Percentiles rank a stretch among this genome's conserved stretches.
Conservation (phyloP, 2,329 filamentous ascomycete species). For the Emmonsiellopsis sp. region DNA sequence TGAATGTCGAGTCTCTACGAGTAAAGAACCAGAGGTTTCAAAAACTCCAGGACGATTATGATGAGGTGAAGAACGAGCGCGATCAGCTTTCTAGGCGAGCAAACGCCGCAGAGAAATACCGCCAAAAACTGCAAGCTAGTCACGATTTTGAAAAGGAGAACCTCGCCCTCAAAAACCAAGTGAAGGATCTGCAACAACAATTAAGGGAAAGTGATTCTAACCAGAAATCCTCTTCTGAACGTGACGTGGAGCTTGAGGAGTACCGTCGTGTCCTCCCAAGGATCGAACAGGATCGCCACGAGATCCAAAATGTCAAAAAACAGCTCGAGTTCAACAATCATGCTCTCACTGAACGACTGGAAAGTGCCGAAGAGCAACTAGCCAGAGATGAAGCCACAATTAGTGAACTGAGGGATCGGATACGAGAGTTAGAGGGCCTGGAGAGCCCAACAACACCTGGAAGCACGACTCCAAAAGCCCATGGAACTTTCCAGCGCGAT, state of each 20-base stretch:
- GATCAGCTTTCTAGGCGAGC: conserved; percentile 39
- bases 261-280: conserved; percentile 38
- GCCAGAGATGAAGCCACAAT: conserved; percentile 34
- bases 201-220: conserved; percentile 37
- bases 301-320: conserved; percentile 40
- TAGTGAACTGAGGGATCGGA: conserved; percentile 33
- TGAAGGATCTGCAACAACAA: conserved; percentile 39
- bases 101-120: conserved; percentile 42
- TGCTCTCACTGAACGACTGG: conserved; percentile 35
- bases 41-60: conserved; percentile 41
- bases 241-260: conserved; percentile 34
- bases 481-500: conserved; percentile 33
- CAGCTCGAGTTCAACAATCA: conserved; percentile 42
- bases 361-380: conserved; percentile 35
- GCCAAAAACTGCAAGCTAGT: conserved; percentile 40
- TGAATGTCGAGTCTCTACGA: conserved; percentile 35
- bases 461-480: conserved; percentile 29
- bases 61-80: conserved; percentile 40
- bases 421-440: conserved; percentile 33
- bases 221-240: conserved; percentile 31
- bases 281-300: conserved; percentile 40
- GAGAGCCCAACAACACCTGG: conserved; percentile 31
- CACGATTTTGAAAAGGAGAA: conserved; percentile 43
- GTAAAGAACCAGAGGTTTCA: conserved; percentile 38
- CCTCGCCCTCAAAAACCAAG: conserved; percentile 35